phyloP scores from a whole-genome alignment of 1,284 basidiomycete genomes.

The Cutaneotrichosporon sp. region DNA sequence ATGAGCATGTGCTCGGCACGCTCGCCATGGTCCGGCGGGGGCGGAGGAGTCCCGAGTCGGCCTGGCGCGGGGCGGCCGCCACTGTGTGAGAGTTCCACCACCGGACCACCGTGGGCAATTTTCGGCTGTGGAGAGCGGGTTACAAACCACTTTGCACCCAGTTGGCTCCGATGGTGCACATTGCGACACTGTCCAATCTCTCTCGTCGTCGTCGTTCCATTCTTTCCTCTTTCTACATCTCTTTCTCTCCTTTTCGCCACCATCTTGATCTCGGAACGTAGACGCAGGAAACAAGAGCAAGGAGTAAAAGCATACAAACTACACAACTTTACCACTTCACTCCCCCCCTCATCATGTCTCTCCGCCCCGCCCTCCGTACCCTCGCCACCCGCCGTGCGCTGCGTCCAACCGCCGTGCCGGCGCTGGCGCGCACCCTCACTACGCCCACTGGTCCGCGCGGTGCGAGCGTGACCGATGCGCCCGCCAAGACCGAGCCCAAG shows the following conservation, averaged over 20 bases:
- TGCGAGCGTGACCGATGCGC: conserved; percentile 25
- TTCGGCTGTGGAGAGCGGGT: background rate
- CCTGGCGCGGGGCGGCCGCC: background rate
- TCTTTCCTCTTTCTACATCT: background rate
- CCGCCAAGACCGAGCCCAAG: background rate
- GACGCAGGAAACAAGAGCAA: too few species aligned
- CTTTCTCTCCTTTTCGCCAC: background rate
- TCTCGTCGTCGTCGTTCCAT: background rate
- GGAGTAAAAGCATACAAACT: too few species aligned
- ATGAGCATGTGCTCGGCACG: too few species aligned
- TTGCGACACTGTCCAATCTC: background rate
- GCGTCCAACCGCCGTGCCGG: background rate
- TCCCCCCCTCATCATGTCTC: conserved; percentile 1
- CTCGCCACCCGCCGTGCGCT: conserved; percentile 6
- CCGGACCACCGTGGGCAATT: background rate
- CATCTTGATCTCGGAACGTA: too few species aligned
- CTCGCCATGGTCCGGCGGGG: too few species aligned
- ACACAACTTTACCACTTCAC: background rate
- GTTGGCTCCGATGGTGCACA: too few species aligned
- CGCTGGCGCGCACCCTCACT: conserved; percentile 21
- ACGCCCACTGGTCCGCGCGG: conserved; percentile 23
- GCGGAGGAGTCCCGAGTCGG: background rate
- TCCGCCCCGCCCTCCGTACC: conserved; percentile 3
- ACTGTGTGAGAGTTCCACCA: background rate
- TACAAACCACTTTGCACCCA: too few species aligned